Base-by-base conservation (phyloP, 164 flowering plant species). In the Kalanchoe fedtschenkoi region DNA sequence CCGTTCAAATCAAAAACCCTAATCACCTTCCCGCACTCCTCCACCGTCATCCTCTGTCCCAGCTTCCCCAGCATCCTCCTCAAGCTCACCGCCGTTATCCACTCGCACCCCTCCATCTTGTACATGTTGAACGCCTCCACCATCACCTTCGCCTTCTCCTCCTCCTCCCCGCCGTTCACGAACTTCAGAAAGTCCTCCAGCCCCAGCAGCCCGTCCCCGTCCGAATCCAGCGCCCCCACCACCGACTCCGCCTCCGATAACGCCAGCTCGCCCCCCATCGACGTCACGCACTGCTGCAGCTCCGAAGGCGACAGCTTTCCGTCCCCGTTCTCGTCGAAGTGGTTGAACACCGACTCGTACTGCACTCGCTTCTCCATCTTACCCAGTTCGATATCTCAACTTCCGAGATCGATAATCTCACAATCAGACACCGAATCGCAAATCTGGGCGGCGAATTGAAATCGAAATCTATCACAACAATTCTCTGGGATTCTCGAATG, bases 81-180 rank as follows among this genome's bases (percentile, higher is more conserved):
- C 67, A 80, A 67, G 57, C 83, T 80, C 68, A 51, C 62, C 0
- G 79, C 73, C 2, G 83, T 80, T 21, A 80, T 80, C 24, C 64
- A 71, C n/a, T 71, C 77, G 43, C 62, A 6, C 21, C 70, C 76
- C 4, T 73, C 72, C 71, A 63, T 71, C 56, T 67, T 80, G 37
- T 78, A 81, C 85, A 81, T 73, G 64, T 71, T 47, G 56, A 81
- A 81, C 16, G 81, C 85, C 68, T 69, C 74, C 43, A 41, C 63
- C 70, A 78, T 41, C 17, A 67, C 80, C 6, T 64, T 71, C 67
- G 37, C 57, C 62, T 55, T 77, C 75, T 70, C 83, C 16, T 75
- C 79, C 61, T 71, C 82, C 1, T 44, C 71, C 2, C 59, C 74
- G 17, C 72, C 75, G 21, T 73, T 80, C 22, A 69, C 41, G 2